Conservation (phyloP, 2,329 filamentous ascomycete species). For the Fusarium redolens region DNA sequence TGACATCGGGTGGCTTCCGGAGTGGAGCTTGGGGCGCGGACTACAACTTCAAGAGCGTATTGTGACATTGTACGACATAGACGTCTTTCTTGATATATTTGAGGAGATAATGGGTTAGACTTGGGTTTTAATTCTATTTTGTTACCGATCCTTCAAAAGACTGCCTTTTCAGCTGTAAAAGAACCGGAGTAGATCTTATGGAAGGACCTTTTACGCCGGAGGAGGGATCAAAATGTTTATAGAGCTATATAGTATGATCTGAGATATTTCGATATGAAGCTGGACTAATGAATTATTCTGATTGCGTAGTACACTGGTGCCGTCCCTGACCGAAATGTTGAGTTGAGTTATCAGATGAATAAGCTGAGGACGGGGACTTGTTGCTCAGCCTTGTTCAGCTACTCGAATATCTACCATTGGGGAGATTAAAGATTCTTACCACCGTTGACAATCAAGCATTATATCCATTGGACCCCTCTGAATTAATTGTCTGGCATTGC, state of each 20-base stretch:
- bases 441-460: too few species aligned
- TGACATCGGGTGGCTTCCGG: background rate
- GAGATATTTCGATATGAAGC: too few species aligned
- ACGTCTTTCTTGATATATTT: accelerated
- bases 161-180: background rate
- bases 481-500: too few species aligned
- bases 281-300: too few species aligned
- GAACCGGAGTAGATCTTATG: background rate
- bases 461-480: too few species aligned
- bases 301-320: too few species aligned
- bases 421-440: too few species aligned
- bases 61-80: background rate
- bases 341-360: background rate
- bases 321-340: accelerated
- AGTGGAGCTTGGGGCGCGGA: background rate
- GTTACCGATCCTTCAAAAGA: accelerated
- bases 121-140: background rate
- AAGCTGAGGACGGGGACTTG: background rate
- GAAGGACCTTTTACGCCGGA: accelerated
- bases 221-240: background rate
- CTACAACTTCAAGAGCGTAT: background rate
- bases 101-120: background rate
- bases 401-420: too few species aligned
- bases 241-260: accelerated
- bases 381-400: too few species aligned